A percentile compares a stretch with the other conserved stretches of the same genome.
Conservation (phyloP, 768 basidiomycete genomes). For the Megacollybia marginata region DNA sequence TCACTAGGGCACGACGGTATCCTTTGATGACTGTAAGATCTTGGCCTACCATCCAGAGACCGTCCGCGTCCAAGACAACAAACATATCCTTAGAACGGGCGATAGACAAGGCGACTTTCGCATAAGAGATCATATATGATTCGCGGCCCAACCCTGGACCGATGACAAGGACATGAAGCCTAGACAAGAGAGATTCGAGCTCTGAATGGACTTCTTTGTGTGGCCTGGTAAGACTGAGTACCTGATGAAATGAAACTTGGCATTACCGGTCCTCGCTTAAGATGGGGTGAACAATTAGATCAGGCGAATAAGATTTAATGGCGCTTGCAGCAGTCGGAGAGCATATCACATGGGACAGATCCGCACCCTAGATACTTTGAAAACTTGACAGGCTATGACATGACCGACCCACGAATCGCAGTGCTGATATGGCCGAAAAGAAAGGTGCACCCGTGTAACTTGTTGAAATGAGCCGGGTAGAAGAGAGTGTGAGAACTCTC, state of each 20-base stretch:
- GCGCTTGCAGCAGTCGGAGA: constrained; percentile 85
- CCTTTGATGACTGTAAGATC: constrained; percentile 71
- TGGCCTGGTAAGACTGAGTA: constrained; percentile 27
- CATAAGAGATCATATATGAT: constrained; percentile 81
- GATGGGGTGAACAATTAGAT: constrained; percentile 95
- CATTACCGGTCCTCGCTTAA: constrained; percentile 56
- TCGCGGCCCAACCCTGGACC: constrained; percentile 95
- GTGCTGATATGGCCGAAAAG: constrained; percentile 88
- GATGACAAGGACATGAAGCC: constrained; percentile 88
- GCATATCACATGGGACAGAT: constrained; percentile 96
- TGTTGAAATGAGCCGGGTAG: background rate
- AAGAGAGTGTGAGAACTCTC: constrained; percentile 19
- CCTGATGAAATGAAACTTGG: constrained; percentile 12
- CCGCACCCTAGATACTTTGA: constrained; percentile 59
- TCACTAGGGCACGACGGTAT: constrained; percentile 82
- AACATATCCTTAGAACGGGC: constrained; percentile 76
- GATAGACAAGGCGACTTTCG: constrained; percentile 64
- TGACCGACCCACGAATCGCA: constrained; percentile 58
- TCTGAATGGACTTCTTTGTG: constrained; percentile 39
- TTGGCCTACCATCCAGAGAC: constrained; percentile 74
- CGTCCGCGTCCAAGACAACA: constrained; percentile 93
- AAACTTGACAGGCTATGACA: background rate
- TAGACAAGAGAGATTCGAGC: constrained; percentile 63
- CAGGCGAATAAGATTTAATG: constrained; percentile 96
- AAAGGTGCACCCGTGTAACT: constrained; percentile 98